phyloP scores from a whole-genome alignment of 305 asterid genomes.

The Solanum hybrid region DNA sequence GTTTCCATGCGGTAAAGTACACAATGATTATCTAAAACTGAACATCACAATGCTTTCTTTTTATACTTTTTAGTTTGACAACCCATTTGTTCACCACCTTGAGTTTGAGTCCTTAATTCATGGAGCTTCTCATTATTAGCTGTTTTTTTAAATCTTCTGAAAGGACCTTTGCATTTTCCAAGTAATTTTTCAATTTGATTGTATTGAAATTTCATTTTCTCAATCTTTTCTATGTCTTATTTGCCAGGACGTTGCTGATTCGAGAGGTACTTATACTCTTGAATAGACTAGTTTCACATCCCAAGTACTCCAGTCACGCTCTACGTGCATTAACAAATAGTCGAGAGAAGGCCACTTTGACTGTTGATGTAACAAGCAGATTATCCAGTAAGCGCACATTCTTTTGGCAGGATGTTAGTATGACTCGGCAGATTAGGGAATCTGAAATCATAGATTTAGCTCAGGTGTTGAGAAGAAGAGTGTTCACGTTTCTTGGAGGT shows the following conservation, averaged over 20 bases:
- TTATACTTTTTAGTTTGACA: background rate
- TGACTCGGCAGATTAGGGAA: conserved; percentile 48
- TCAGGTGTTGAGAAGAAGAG: conserved; percentile 59
- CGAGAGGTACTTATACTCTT: conserved; percentile 84
- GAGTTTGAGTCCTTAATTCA: background rate
- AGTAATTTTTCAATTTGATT: background rate
- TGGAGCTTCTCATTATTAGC: background rate
- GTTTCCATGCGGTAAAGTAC: background rate
- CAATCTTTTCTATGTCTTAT: background rate
- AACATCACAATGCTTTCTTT: background rate
- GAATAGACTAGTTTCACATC: conserved; percentile 86
- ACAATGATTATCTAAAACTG: background rate
- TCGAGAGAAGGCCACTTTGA: conserved; percentile 45
- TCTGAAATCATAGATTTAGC: conserved; percentile 70
- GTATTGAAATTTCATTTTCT: background rate
- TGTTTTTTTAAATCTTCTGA: background rate
- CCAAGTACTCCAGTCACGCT: conserved; percentile 50
- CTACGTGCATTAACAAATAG: conserved; percentile 56
- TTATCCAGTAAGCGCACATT: conserved; percentile 45
- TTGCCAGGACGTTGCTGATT: conserved; percentile 57
- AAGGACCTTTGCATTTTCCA: background rate
- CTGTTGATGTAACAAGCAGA: conserved; percentile 58
- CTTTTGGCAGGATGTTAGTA: conserved; percentile 37
- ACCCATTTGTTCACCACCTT: background rate
- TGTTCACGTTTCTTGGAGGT: conserved; percentile 55